phyloP scores from a whole-genome alignment of 352 stramenopile genomes.

The Pythium chondricola region DNA sequence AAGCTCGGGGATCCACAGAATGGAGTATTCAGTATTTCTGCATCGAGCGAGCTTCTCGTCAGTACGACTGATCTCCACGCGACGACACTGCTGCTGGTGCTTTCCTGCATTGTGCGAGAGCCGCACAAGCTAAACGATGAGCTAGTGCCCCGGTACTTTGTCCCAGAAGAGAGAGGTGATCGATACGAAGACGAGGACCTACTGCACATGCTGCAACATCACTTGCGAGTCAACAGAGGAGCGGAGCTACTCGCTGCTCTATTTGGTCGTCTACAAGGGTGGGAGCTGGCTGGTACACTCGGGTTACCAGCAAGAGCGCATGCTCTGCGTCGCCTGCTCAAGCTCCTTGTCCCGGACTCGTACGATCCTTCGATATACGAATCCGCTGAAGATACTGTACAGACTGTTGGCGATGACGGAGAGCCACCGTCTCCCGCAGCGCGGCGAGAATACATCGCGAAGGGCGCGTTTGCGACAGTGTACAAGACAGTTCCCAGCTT shows the following conservation, averaged over 20 bases:
- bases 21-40: no score
- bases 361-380: conserved; percentile 37
- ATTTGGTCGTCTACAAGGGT: conserved; percentile 8
- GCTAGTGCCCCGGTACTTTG: conserved; percentile 16
- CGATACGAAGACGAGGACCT: conserved; percentile 30
- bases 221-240: conserved; percentile 16
- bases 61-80: conserved; percentile 11
- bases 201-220: conserved; percentile 39
- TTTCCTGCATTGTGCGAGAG: conserved; percentile 29
- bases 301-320: conserved; percentile 17
- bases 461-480: conserved; percentile 9
- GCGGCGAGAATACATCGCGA: conserved; percentile 5
- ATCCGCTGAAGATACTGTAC: no score
- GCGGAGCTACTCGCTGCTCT: not conserved
- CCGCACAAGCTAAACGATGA: conserved; percentile 4
- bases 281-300: not conserved
- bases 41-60: conserved; percentile 18
- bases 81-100: conserved; percentile 7
- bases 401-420: not conserved
- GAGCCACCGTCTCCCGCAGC: not conserved
- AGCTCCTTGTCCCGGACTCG: conserved; percentile 31
- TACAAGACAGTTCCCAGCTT: not conserved
- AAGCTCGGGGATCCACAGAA: no score
- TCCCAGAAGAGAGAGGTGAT: conserved; percentile 12
- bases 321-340: conserved; percentile 22